phyloP scores from a whole-genome alignment of 2,329 filamentous ascomycete genomes.

The Arthrinium phaeospermum region DNA sequence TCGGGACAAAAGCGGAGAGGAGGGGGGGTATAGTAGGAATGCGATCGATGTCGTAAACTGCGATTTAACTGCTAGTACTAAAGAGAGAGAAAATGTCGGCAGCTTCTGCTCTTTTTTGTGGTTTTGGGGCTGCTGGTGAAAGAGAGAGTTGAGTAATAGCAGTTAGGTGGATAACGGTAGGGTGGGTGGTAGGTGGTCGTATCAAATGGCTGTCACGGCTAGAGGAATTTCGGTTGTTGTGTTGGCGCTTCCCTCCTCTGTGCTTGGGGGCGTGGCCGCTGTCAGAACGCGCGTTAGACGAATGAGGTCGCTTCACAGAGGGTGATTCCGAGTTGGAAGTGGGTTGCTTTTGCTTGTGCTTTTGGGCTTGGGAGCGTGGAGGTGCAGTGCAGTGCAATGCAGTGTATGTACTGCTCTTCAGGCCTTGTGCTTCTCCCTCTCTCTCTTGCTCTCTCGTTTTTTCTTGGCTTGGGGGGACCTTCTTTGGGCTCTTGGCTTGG shows the following conservation, averaged over 20 bases:
- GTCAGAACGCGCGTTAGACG: conserved; percentile 26
- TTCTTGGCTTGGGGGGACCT: background rate
- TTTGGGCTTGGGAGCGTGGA: conserved; percentile 19
- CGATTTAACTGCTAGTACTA: conserved; percentile 20
- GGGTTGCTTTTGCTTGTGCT: conserved; percentile 16
- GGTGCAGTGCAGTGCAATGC: background rate
- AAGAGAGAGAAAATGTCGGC: conserved; percentile 9
- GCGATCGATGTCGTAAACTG: conserved; percentile 21
- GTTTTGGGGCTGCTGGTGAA: background rate
- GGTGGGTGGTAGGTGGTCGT: conserved; percentile 19
- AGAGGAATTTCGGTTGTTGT: conserved; percentile 16
- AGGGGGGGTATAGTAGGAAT: conserved; percentile 9
- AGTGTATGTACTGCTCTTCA: background rate
- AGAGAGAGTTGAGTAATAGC: conserved; percentile 8
- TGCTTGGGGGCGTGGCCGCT: conserved; percentile 12
- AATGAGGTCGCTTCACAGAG: conserved; percentile 19
- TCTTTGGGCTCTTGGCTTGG: conserved; percentile 14
- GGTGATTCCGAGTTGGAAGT: background rate
- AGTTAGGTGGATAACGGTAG: conserved; percentile 19
- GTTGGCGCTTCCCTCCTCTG: conserved; percentile 21
- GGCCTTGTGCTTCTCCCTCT: background rate
- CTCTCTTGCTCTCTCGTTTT: background rate
- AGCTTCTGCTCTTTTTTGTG: conserved; percentile 8
- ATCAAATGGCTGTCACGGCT: conserved; percentile 10
- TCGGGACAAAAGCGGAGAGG: conserved; percentile 27